Base-by-base conservation (phyloP, 1,139 yeast genomes). In the Kluyveromyces marxianus region DNA sequence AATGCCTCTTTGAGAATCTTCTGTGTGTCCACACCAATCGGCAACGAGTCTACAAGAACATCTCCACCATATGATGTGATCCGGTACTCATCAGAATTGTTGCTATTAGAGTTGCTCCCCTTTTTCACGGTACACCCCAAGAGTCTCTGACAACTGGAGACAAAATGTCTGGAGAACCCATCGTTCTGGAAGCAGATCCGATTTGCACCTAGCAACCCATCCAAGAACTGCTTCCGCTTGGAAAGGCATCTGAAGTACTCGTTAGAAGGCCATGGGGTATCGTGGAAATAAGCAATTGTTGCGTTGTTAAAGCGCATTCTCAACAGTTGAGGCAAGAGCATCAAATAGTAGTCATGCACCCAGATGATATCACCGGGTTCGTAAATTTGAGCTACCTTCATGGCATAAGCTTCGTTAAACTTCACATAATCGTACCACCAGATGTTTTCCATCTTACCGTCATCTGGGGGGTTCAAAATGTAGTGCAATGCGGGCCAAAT, bases 401-500 rank as follows among this genome's bases (percentile, higher is more conserved):
- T 79, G 45, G 94, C 88, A 63, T 86, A 92, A 5, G 90, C 90
- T 64, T 89, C 96, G 64, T 94, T 92, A 68, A 89, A 83, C 59
- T 76, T 79, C 45, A 88, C 95, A 61, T 92, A 94, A 62, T 87
- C 95, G 60, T 82, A 76, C 97, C 97, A 92, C 78, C 92, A 87
- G 44, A 77, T 72, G 43, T 78, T 73, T 58, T 88, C 95, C 42
- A 77, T 79, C 47, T 72, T 71, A 2, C 92, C 92, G 59, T 84
- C 84, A 37, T 79, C 77, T 3, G 79, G 75, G 4, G 67, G 70
- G 45, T 82, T 83, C 66, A 87, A 85, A 62, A 90, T 86, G 67
- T 92, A 92, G 64, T 94, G 98, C 65, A 90, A 81, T 3, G 88
- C 83, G 1, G 97, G 96, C 97, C 98, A 94, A 39, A 94, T 71